These are phyloP conservation scores for Fusarium pseudonygamai DNA, from an alignment of 2,329 filamentous ascomycete species.

Conservation along the genomic window DNA sequence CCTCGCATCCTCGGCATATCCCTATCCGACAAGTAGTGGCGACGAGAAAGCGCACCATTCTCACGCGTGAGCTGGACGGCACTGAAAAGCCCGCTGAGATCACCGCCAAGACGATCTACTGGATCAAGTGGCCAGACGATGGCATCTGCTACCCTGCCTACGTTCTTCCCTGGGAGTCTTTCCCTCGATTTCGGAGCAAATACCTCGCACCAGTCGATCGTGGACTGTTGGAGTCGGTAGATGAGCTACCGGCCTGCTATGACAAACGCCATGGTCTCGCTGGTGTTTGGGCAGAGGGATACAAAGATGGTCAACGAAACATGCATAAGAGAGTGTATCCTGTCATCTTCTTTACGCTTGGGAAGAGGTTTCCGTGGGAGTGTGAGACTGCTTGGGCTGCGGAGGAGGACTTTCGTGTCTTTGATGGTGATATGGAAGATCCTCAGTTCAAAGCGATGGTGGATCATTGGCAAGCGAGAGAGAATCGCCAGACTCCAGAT, in stretches of 20 bases:
- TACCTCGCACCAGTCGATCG: not conserved
- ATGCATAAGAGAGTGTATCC: not conserved
- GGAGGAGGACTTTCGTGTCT: not conserved
- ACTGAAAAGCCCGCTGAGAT: not conserved
- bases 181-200: not conserved
- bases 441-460: not conserved
- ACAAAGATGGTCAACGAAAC: not conserved
- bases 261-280: not conserved
- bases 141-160: not conserved
- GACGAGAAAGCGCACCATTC: not conserved
- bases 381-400: not conserved
- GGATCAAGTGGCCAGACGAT: not conserved
- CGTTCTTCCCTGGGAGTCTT: not conserved
- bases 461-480: not conserved
- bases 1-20: accelerated
- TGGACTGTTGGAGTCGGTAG: not conserved
- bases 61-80: not conserved
- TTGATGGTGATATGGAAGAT: not conserved
- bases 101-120: not conserved
- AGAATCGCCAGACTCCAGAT: not conserved
- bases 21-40: not conserved
- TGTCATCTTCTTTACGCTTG: not conserved
- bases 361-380: not conserved
- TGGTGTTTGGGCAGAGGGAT: not conserved
- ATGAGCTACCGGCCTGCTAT: not conserved